Percentiles rank a stretch among this genome's conserved stretches.
Conservation (phyloP, 345 rosid species). For the Boechera stricta region DNA sequence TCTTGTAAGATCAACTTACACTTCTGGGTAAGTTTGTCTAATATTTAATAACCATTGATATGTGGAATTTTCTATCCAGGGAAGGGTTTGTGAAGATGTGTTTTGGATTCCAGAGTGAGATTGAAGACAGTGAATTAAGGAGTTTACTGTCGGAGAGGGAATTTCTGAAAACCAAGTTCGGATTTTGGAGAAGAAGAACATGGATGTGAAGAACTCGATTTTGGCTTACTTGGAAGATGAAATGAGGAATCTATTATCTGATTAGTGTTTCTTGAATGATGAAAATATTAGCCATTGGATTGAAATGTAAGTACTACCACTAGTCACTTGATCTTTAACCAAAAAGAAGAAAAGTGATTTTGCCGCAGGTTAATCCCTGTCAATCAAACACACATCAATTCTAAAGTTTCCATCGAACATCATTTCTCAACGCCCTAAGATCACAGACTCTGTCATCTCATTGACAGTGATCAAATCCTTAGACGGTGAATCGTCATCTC, state of each 20-base stretch:
- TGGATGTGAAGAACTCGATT: slow-evolving; percentile 58
- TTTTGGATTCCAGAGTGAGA: slow-evolving; percentile 68
- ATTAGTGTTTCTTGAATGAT: slow-evolving; percentile 24
- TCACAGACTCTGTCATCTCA: slow-evolving; percentile 31
- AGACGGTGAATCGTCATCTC: neutral
- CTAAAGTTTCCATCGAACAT: no score
- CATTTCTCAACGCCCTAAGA: slow-evolving; percentile 17
- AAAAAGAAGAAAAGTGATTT: no score
- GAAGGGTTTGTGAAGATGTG: slow-evolving; percentile 63
- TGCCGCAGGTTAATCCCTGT: no score
- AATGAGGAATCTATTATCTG: slow-evolving; percentile 33
- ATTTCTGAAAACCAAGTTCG: slow-evolving; percentile 57
- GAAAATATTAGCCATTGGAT: neutral
- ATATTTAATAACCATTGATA: neutral
- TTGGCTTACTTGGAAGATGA: slow-evolving; percentile 67
- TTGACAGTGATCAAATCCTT: slow-evolving; percentile 18
- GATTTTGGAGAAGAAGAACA: slow-evolving; percentile 53
- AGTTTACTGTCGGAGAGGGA: slow-evolving; percentile 60
- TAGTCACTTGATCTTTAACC: neutral
- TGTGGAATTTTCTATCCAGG: slow-evolving; percentile 42
- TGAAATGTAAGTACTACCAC: neutral
- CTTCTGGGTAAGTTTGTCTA: no score
- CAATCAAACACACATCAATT: no score
- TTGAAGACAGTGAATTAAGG: slow-evolving; percentile 49
- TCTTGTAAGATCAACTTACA: no score